phyloP scores from a whole-genome alignment of 164 flowering plant species.

The Liriodendron chinense region DNA sequence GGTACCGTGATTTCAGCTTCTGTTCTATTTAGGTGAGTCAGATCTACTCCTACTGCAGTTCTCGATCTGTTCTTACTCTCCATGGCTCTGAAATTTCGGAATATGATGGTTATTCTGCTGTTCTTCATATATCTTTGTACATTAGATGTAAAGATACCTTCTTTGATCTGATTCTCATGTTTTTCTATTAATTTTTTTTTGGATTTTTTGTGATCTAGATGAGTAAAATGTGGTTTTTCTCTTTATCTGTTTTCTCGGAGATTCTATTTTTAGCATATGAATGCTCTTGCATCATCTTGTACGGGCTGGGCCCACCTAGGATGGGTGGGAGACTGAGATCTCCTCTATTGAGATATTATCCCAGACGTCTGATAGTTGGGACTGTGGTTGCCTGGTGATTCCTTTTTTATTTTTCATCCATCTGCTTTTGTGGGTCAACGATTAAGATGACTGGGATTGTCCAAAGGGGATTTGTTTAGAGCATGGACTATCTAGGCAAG shows the following conservation, averaged over 20 bases:
- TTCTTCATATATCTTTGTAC: not conserved
- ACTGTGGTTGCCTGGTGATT: no score
- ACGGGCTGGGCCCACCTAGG: no score
- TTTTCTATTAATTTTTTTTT: not conserved
- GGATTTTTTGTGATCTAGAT: not conserved
- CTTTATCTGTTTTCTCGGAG: not conserved
- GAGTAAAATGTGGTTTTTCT: not conserved
- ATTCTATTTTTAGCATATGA: not conserved
- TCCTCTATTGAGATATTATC: no score
- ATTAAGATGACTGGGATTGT: no score
- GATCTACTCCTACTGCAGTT: not conserved
- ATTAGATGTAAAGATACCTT: not conserved
- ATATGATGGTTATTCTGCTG: not conserved
- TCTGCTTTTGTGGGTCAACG: no score
- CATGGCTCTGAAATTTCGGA: not conserved
- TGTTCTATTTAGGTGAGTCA: slow-evolving; percentile 4
- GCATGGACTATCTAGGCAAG: no score
- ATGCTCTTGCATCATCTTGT: not conserved
- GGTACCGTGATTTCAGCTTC: not conserved
- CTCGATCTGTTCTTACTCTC: not conserved
- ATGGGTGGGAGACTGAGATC: no score
- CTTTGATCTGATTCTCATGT: not conserved
- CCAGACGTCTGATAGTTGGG: no score
- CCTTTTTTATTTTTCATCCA: no score
- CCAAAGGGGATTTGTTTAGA: no score